Evolutionary conservation across 1,284 basidiomycete species (phyloP).

Genomic region (Ustilago cynodontis): DNA sequence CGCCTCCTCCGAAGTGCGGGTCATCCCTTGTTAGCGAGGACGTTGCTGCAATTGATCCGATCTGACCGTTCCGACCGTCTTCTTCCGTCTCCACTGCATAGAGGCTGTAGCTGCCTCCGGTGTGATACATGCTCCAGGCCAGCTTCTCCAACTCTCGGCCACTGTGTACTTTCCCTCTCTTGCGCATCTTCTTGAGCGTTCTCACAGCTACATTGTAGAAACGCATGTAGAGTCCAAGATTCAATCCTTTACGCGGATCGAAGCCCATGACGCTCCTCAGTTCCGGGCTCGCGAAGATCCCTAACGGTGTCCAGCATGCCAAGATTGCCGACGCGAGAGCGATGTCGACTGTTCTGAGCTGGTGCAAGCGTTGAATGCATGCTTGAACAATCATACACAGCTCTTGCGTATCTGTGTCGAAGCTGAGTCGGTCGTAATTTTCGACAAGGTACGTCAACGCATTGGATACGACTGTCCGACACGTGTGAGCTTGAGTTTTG

Average conservation of each 20-base stretch:
- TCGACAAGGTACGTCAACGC: background rate
- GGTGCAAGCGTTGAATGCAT: background rate
- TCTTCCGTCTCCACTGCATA: background rate
- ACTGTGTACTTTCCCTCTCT: background rate
- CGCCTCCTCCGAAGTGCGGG: no score
- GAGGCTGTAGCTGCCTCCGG: background rate
- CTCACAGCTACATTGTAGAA: background rate
- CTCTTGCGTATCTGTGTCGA: background rate
- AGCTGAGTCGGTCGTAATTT: background rate
- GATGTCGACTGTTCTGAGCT: background rate
- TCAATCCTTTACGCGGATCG: no score
- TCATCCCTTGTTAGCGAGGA: no score
- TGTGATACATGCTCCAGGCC: slow-evolving; percentile 5
- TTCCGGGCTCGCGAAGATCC: background rate
- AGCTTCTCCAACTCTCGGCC: slow-evolving; percentile 1
- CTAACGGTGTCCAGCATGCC: slow-evolving; percentile 2
- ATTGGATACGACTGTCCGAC: no score
- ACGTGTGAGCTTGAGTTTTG: no score
- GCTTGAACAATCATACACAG: background rate
- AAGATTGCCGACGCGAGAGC: slow-evolving; percentile 1
- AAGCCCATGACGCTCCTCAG: background rate
- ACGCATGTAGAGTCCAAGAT: no score
- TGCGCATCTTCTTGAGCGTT: background rate
- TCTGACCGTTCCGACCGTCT: background rate
- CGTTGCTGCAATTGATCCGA: background rate